Percentiles rank a stretch among this genome's conserved stretches.
These are phyloP conservation scores for Ambrosia hybrid DNA, from an alignment of 140 eudicot species.

Conservation along the genomic window DNA sequence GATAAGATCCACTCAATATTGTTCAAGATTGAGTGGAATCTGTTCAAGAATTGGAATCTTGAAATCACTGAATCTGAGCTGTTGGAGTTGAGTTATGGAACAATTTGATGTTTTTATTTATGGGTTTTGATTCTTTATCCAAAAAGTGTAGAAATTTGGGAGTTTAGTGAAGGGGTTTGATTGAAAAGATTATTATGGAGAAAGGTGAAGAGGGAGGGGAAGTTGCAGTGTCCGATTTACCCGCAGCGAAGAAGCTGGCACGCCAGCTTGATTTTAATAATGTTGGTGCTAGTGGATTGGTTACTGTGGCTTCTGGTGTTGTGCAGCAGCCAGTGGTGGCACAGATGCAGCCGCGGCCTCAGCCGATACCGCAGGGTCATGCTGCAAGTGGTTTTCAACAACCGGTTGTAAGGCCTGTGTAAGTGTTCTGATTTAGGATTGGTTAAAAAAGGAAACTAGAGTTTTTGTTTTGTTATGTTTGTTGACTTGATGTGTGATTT, in stretches of 20 bases:
- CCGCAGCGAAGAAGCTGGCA: slow-evolving; percentile 49
- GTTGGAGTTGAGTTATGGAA: slow-evolving; percentile 27
- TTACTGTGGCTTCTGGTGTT: slow-evolving; percentile 7
- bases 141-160: background rate
- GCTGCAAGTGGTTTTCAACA: slow-evolving; percentile 28
- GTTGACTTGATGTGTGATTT: background rate
- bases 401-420: slow-evolving; percentile 34
- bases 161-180: slow-evolving; percentile 12
- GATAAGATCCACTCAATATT: background rate
- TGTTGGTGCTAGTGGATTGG: slow-evolving; percentile 33
- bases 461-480: no score
- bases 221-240: slow-evolving; percentile 56
- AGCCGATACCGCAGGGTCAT: slow-evolving; percentile 32
- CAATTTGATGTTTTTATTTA: slow-evolving; percentile 4
- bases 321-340: slow-evolving; percentile 28
- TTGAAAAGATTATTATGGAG: slow-evolving; percentile 45
- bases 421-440: slow-evolving; percentile 25
- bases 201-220: slow-evolving; percentile 62
- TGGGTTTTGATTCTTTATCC: slow-evolving; percentile 2
- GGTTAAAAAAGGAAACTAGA: no score
- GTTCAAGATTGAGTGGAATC: slow-evolving; percentile 13
- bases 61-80: slow-evolving; percentile 27
- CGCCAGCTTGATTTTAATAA: slow-evolving; percentile 67
- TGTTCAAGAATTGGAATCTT: background rate
- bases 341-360: slow-evolving; percentile 28